phyloP scores from a whole-genome alignment of 2,329 filamentous ascomycete genomes.

The Mariannaea sp. region DNA sequence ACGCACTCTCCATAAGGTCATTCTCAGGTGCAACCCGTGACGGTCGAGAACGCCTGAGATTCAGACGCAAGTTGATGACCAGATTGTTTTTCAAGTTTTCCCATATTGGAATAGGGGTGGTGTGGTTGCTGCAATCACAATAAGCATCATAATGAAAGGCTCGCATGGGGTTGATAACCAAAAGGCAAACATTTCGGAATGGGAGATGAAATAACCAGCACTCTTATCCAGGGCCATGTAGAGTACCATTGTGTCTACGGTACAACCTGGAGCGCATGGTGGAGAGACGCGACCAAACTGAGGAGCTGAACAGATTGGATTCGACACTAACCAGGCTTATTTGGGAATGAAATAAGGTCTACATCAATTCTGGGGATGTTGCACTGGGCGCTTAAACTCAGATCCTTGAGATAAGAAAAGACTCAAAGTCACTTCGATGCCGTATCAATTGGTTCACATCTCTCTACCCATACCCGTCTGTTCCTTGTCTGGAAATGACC shows the following conservation, averaged over 20 bases:
- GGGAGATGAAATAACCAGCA: constrained; percentile 58
- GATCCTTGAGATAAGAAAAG: too few relatives aligned
- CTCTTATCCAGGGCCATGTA: constrained; percentile 63
- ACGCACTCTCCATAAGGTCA: too few relatives aligned
- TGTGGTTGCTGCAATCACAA: not conserved
- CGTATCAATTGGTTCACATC: too few relatives aligned
- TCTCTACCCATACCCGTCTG: too few relatives aligned
- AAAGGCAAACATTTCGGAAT: constrained; percentile 47
- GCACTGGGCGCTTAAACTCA: not conserved
- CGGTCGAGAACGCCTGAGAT: too few relatives aligned
- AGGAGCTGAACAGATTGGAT: constrained; percentile 58
- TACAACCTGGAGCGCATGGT: constrained; percentile 61
- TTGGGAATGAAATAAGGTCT: not conserved
- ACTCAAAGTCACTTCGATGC: too few relatives aligned
- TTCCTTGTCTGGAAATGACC: too few relatives aligned
- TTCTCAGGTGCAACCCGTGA: too few relatives aligned
- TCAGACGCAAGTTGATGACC: too few relatives aligned
- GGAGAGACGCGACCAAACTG: constrained; percentile 50
- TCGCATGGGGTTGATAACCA: not conserved
- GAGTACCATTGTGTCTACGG: constrained; percentile 59
- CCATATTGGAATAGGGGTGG: not conserved
- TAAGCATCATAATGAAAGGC: not conserved
- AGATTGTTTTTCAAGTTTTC: not conserved
- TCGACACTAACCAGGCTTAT: constrained; percentile 46
- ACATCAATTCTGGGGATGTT: not conserved